Evolutionary conservation across 2,329 filamentous ascomycete species (phyloP).

Genomic region (Pestalotiopsis sp.): DNA sequence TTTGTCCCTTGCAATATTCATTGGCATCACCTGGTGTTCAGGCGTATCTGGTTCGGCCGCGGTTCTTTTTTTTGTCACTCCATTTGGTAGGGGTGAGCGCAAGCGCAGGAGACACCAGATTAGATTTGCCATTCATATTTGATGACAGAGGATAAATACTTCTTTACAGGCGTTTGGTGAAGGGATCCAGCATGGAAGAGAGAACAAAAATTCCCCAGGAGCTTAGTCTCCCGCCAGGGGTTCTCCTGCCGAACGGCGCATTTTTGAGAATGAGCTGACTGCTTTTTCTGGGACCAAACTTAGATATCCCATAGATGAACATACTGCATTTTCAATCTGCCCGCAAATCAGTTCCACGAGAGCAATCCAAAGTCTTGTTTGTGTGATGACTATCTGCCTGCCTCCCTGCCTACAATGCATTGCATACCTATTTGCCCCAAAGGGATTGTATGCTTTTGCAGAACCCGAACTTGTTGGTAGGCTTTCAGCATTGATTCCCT

Average conservation of each 20-base stretch:
- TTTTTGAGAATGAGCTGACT: neutral
- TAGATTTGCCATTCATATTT: constrained; percentile 5
- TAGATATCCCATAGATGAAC: neutral
- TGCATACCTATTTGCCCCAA: neutral
- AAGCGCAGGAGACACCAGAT: constrained; percentile 1
- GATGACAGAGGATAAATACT: neutral
- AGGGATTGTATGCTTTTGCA: neutral
- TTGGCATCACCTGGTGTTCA: constrained; percentile 11
- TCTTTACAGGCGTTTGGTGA: constrained; percentile 2
- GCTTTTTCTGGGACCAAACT: neutral
- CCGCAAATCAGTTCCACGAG: neutral
- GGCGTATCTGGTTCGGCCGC: constrained; percentile 6
- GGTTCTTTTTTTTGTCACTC: neutral
- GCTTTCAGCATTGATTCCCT: neutral
- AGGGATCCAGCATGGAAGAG: neutral
- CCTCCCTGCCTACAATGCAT: neutral
- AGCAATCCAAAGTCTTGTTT: neutral
- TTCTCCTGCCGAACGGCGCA: neutral
- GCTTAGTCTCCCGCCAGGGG: neutral
- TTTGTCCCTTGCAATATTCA: constrained; percentile 6
- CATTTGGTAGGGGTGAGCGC: neutral
- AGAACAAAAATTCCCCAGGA: neutral
- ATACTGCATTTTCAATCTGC: neutral
- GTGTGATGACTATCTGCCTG: neutral
- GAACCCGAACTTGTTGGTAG: too few species aligned